A percentile compares a stretch with the other conserved stretches of the same genome.
phyloP scores from a whole-genome alignment of 164 flowering plant species.

The Umbellularia californica region DNA sequence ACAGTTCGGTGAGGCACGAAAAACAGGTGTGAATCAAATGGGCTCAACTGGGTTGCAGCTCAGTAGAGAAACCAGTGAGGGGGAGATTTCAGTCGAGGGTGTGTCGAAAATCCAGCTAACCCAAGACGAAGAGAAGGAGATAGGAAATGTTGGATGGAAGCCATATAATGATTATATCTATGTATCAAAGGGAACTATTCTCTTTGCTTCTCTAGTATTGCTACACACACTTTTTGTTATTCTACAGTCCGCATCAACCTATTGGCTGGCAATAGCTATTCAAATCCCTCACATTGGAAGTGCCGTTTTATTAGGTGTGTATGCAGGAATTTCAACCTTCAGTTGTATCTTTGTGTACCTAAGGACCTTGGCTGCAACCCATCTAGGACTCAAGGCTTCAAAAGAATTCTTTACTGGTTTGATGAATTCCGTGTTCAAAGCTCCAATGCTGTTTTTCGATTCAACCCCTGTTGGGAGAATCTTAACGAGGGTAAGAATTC shows the following conservation, averaged over 20 bases:
- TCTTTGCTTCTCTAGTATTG: conserved; percentile 22
- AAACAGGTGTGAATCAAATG: neutral
- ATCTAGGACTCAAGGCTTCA: conserved; percentile 73
- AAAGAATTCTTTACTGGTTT: conserved; percentile 63
- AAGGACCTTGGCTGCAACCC: conserved; percentile 47
- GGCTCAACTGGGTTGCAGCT: conserved; percentile 9
- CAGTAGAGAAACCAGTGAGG: conserved; percentile 25
- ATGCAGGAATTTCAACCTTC: conserved; percentile 43
- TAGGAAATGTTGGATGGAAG: conserved; percentile 70
- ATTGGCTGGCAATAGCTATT: conserved; percentile 73
- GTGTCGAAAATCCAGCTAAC: conserved; percentile 50
- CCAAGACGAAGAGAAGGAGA: conserved; percentile 67
- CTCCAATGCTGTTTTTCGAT: conserved; percentile 92
- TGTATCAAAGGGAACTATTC: conserved; percentile 43
- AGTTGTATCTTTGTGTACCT: conserved; percentile 52
- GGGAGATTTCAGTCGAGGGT: conserved; percentile 38
- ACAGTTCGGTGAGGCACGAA: conserved; percentile 11
- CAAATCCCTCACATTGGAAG: conserved; percentile 38
- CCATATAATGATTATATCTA: conserved; percentile 60
- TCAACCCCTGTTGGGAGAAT: conserved; percentile 92
- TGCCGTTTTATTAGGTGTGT: conserved; percentile 52
- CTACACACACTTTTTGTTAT: conserved; percentile 44
- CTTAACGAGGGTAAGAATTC: conserved; percentile 60
- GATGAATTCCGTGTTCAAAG: conserved; percentile 56
- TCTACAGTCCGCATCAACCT: conserved; percentile 60